Evolutionary conservation across 106 monocot species (phyloP).

Genomic region (Triglochin maritima): DNA sequence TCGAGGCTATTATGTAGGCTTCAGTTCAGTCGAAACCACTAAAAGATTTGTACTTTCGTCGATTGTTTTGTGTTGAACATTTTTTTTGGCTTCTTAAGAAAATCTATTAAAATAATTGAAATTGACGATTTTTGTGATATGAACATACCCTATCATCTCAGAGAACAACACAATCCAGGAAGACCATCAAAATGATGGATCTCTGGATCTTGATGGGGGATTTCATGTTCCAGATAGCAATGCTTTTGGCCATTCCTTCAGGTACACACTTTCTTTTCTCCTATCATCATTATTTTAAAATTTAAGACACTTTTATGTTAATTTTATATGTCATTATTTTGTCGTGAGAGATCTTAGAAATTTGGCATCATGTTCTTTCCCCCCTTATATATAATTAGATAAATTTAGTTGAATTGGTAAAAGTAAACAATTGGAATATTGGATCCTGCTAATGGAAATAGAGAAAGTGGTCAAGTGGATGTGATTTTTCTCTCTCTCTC

Average conservation of each 20-base stretch:
- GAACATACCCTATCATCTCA: neutral
- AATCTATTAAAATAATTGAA: neutral
- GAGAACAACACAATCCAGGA: neutral
- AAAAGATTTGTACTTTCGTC: neutral
- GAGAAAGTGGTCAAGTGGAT: no score
- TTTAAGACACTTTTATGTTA: no score
- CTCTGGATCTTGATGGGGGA: constrained; percentile 13
- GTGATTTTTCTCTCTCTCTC: no score
- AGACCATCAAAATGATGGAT: neutral
- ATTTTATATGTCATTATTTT: no score
- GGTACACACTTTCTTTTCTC: constrained; percentile 7
- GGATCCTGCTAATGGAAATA: no score
- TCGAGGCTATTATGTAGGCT: neutral
- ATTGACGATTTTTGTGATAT: neutral
- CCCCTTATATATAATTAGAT: no score
- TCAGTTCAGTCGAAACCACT: neutral
- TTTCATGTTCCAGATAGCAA: constrained; percentile 16
- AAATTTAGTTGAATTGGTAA: no score
- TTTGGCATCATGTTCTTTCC: no score
- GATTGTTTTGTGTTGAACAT: neutral
- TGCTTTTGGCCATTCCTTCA: constrained; percentile 32
- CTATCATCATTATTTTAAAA: neutral
- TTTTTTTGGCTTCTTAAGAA: neutral
- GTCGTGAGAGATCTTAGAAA: no score
- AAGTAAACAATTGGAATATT: no score